Conservation (phyloP, 2,329 filamentous ascomycete species). For the Lasiodiplodia gonubiensis region DNA sequence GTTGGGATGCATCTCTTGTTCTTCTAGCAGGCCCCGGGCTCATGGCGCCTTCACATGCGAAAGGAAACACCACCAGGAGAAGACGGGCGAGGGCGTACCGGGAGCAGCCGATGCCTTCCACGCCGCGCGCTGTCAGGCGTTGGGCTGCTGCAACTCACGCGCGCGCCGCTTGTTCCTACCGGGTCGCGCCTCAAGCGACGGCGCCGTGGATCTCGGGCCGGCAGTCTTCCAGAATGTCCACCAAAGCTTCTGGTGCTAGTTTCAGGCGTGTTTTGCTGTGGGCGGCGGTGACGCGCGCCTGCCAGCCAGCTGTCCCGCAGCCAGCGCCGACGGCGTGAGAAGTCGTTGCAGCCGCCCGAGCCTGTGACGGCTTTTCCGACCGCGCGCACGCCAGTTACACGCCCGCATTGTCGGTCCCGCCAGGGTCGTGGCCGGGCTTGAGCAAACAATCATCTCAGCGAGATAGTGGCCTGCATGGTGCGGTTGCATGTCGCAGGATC, state of each 20-base stretch:
- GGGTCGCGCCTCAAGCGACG: neutral
- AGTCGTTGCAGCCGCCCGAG: neutral
- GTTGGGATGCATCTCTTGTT: slow-evolving; percentile 25
- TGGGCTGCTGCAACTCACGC: neutral
- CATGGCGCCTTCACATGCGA: slow-evolving; percentile 26
- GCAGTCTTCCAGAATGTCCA: slow-evolving; percentile 16
- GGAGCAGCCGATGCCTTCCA: slow-evolving; percentile 21
- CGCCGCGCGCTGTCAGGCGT: neutral
- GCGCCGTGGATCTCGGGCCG: slow-evolving; percentile 12
- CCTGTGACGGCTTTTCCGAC: slow-evolving; percentile 18
- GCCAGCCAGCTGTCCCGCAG: slow-evolving; percentile 1
- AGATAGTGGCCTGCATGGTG: slow-evolving; percentile 24
- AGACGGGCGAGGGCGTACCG: neutral
- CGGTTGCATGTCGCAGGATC: slow-evolving; percentile 18
- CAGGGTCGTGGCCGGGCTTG: slow-evolving; percentile 12
- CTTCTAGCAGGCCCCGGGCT: slow-evolving; percentile 20
- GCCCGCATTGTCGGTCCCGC: slow-evolving; percentile 14
- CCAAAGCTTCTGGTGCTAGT: slow-evolving; percentile 17
- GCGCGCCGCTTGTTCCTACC: neutral
- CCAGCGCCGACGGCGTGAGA: neutral
- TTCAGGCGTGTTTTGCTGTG: slow-evolving; percentile 24
- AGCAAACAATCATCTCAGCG: slow-evolving; percentile 21
- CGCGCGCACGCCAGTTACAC: slow-evolving; percentile 4
- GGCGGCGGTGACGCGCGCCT: slow-evolving; percentile 16
- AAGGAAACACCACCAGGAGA: slow-evolving; percentile 1